These are phyloP conservation scores for Verbena officinalis DNA, from an alignment of 257 asterid genomes.

Conservation along the genomic window DNA sequence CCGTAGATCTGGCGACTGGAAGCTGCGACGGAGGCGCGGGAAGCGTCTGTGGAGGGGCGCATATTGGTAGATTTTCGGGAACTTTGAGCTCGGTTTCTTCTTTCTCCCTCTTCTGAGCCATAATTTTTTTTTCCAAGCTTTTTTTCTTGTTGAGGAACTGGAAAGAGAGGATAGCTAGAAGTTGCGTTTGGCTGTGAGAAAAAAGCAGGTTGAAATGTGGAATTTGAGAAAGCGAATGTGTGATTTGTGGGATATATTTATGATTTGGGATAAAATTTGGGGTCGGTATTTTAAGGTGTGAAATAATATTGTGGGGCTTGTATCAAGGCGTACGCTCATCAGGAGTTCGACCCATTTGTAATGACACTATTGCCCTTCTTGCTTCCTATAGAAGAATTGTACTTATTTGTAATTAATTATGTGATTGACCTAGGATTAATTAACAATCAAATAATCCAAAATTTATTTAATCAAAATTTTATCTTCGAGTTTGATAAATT, in stretches of 20 bases:
- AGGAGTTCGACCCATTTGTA: constrained; percentile 1
- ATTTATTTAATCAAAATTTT: too few species aligned
- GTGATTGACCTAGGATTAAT: too few species aligned
- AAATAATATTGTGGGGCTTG: constrained; percentile 31
- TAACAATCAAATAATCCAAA: too few species aligned
- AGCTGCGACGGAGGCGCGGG: constrained; percentile 41
- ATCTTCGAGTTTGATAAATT: too few species aligned
- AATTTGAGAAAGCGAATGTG: background rate
- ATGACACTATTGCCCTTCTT: constrained; percentile 33
- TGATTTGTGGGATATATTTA: constrained; percentile 35
- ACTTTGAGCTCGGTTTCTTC: constrained; percentile 76
- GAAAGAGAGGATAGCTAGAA: constrained; percentile 2
- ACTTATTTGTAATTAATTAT: too few species aligned
- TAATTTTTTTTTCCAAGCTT: constrained; percentile 8
- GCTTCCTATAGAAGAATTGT: too few species aligned
- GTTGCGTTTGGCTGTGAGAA: background rate
- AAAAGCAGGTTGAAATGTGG: background rate
- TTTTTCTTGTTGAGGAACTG: background rate
- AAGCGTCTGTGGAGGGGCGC: constrained; percentile 46
- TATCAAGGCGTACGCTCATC: constrained; percentile 38
- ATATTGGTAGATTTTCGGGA: constrained; percentile 47
- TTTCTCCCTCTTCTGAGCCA: constrained; percentile 78
- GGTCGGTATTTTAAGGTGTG: constrained; percentile 20
- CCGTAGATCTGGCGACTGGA: constrained; percentile 41
- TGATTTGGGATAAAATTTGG: constrained; percentile 29